Percentiles rank a stretch among this genome's conserved stretches.
Evolutionary conservation across 1,139 yeast genomes (phyloP).

Genomic region (Magnusiomyces starmeri): DNA sequence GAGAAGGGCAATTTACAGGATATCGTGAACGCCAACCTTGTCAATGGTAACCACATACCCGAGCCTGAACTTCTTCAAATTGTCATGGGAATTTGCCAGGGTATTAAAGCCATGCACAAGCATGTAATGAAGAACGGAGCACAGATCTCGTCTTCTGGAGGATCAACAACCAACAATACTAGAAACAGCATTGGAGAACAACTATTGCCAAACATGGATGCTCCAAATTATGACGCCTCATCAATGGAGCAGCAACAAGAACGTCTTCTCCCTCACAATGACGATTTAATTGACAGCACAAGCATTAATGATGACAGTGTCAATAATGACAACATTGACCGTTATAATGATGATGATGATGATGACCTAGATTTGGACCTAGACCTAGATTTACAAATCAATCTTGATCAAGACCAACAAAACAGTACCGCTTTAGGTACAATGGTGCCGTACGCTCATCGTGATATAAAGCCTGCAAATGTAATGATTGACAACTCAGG

Average conservation of each 20-base stretch:
- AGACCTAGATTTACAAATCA: constrained; percentile 27
- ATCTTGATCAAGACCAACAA: constrained; percentile 20
- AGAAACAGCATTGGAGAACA: neutral
- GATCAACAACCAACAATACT: neutral
- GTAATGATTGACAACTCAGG: constrained; percentile 72
- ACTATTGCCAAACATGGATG: neutral
- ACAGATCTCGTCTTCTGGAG: neutral
- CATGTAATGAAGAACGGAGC: constrained; percentile 29
- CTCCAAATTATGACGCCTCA: neutral
- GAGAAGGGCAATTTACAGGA: constrained; percentile 72
- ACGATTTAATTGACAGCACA: too few species aligned
- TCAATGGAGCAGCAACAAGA: neutral
- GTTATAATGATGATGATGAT: constrained; percentile 16
- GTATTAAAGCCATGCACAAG: constrained; percentile 68
- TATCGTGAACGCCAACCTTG: constrained; percentile 53
- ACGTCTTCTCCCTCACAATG: too few species aligned
- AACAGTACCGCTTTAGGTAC: constrained; percentile 45
- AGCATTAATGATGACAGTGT: too few species aligned
- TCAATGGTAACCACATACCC: constrained; percentile 46
- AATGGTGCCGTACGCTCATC: constrained; percentile 68
- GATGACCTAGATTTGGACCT: constrained; percentile 21
- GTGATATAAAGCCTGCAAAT: constrained; percentile 85
- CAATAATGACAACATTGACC: too few species aligned
- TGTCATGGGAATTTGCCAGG: constrained; percentile 65
- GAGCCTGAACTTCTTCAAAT: constrained; percentile 57